Evolutionary conservation across 495 filamentous ascomycete genomes (phyloP), one percentile per base, ranked within the genome.

Genomic region (Talaromyces wortmannii): DNA sequence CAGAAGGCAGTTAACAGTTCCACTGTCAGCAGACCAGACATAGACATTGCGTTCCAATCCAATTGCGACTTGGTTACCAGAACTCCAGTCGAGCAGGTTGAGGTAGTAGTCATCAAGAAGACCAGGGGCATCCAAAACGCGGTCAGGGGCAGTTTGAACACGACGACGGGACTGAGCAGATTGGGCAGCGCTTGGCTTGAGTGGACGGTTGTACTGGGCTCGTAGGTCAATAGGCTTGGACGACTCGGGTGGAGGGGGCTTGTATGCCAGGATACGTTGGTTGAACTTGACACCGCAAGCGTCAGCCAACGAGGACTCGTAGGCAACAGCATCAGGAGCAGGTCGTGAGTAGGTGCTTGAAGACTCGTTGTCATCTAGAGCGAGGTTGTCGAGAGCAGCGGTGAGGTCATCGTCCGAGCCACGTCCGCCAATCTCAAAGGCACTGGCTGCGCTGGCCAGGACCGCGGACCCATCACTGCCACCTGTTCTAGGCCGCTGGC

Each of bases 21-120:
- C 94, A 55, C 88, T 84, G 45, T 99, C 92, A 12, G 95, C 94
- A n/a, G 92, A 97, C 94, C 95, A 99, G 61, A 99, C 89, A 62
- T 97, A 99, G 55, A 97, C 92, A 57, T 84, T 95, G 52, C 94
- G 91, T 73, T 97, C 94, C 12, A 99, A 83, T 48, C 94, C 94
- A 66, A 99, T 97, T 31, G 94, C 94, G 49, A 99, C 92, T 69
- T 97, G 94, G 78, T 99, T 99, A 45, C 86, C 85, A 15, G 90
- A 92, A 68, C 90, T 95, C 94, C 94, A 99, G 74, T 99, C 94
- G 16, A 97, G 77, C 31, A 99, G 78, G 75, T 99, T 99, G 63
- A 99, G 87, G 67, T 99, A 99, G 80, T 97, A 99, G 70, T 99
- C 94, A 66, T 99, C 94, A 53, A 97, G 83, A 30, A 99, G 81